phyloP scores from a whole-genome alignment of 179 eudicot genomes.

The Heliamphora ciliata region DNA sequence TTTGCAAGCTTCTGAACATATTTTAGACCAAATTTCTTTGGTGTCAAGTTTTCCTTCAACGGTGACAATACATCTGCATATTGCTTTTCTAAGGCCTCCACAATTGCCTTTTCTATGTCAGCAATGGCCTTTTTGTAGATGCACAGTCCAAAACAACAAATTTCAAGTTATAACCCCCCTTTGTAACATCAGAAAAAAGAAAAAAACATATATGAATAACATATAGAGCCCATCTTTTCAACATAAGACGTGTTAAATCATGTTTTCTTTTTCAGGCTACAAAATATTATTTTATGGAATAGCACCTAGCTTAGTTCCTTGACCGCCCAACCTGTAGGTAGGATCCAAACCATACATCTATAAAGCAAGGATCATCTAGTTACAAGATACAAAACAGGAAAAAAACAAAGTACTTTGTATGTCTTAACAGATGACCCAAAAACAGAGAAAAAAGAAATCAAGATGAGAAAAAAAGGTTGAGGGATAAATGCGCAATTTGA shows the following conservation, averaged over 20 bases:
- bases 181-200: background rate
- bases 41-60: conserved; percentile 56
- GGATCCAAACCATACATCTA: no score
- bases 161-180: conserved; percentile 8
- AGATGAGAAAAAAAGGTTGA: background rate
- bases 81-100: conserved; percentile 70
- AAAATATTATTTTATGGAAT: no score
- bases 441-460: no score
- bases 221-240: no score
- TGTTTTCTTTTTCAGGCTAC: no score
- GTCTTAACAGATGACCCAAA: background rate
- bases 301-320: no score
- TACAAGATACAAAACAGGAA: no score
- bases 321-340: no score
- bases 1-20: conserved; percentile 75
- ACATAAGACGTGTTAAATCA: no score
- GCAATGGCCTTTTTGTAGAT: conserved; percentile 51
- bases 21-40: conserved; percentile 61
- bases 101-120: conserved; percentile 59
- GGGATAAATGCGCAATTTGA: background rate
- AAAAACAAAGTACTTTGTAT: background rate
- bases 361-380: no score
- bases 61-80: conserved; percentile 72
- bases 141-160: background rate
- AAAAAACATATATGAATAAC: no score